Evolutionary conservation across 2,329 filamentous ascomycete species (phyloP).

Genomic region (Cryphonectria radicalis): DNA sequence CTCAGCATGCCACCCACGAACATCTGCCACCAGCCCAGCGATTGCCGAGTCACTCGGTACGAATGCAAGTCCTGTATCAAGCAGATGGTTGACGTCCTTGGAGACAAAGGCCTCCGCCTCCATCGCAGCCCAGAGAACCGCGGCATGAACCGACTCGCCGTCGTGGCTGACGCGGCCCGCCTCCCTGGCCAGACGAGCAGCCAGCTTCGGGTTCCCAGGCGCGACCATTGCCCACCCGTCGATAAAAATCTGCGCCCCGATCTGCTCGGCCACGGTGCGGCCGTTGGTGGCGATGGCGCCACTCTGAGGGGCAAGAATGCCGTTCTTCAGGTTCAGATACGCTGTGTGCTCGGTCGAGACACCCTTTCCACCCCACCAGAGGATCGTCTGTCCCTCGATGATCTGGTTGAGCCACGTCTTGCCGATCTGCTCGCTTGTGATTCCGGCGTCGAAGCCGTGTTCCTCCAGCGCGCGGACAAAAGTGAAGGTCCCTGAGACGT

Average conservation of each 20-base stretch:
- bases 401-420: slow-evolving; percentile 41
- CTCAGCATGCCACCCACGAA: slow-evolving; percentile 37
- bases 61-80: slow-evolving; percentile 38
- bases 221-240: slow-evolving; percentile 43
- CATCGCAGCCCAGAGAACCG: slow-evolving; percentile 45
- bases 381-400: slow-evolving; percentile 38
- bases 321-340: slow-evolving; percentile 43
- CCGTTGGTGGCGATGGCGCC: slow-evolving; percentile 38
- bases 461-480: slow-evolving; percentile 43
- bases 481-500: slow-evolving; percentile 42
- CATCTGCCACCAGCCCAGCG: slow-evolving; percentile 35
- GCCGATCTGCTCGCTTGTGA: slow-evolving; percentile 34
- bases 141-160: slow-evolving; percentile 43
- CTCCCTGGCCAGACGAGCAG: slow-evolving; percentile 38
- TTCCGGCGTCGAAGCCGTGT: slow-evolving; percentile 31
- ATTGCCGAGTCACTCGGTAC: slow-evolving; percentile 39
- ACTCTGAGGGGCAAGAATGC: slow-evolving; percentile 40
- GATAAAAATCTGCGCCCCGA: slow-evolving; percentile 46
- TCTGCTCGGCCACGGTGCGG: slow-evolving; percentile 41
- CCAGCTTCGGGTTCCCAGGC: slow-evolving; percentile 38
- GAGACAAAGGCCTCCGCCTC: slow-evolving; percentile 43
- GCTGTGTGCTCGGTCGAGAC: slow-evolving; percentile 46
- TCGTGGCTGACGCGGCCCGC: slow-evolving; percentile 45
- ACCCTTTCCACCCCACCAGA: slow-evolving; percentile 46
- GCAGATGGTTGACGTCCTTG: slow-evolving; percentile 39